Evolutionary conservation across 768 basidiomycete genomes (phyloP), one percentile per base, ranked within the genome.

Genomic region (Harrya chromipes): DNA sequence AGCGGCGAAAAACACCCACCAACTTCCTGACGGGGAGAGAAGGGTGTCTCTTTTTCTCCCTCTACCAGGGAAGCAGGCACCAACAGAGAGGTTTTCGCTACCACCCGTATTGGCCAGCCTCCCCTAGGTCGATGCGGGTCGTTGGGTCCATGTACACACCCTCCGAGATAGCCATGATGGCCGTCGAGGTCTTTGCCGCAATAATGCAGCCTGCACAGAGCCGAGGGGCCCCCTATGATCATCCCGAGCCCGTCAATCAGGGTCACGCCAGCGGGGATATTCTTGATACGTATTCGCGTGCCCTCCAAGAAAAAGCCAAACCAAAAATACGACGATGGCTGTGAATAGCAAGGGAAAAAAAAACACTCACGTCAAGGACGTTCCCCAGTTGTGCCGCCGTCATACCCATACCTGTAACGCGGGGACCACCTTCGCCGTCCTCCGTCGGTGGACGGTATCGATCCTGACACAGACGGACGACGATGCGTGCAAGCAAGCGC

Each of bases 341-440:
- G 29, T 29, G 29, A 29, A 29, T 1, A 12, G 6, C 23, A 24
- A 23, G 39, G 39, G 29, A 26, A 40, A 40, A 19, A 39, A 37
- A 26, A 39, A 47, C 42, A 68, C 66, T 60, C 60, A 68, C 66
- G 55, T 68, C 66, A 57, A 68, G 53, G 9, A 70, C 9, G 13
- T 68, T 59, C 21, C 68, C 66, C 16, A 68, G 63, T 50, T 69
- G 54, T 41, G 53, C 59, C 41, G 68, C 66, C 23, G 51, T 66
- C 57, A 64, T 54, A n/a, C 57, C 58, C 27, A 49, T 20, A 1
- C 59, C 57, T 33, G 14, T 6, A 14, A 33, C 13, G 33, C 14
- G 33, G 14, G 14, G 14, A 8, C 53, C 47, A 20, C 47, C 52
- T 19, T 37, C 53, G 17, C 42, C 9, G 14, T 39, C 12, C 9